Base-by-base conservation (phyloP, 108 stramenopile genomes). In the Fistulifera solaris region DNA sequence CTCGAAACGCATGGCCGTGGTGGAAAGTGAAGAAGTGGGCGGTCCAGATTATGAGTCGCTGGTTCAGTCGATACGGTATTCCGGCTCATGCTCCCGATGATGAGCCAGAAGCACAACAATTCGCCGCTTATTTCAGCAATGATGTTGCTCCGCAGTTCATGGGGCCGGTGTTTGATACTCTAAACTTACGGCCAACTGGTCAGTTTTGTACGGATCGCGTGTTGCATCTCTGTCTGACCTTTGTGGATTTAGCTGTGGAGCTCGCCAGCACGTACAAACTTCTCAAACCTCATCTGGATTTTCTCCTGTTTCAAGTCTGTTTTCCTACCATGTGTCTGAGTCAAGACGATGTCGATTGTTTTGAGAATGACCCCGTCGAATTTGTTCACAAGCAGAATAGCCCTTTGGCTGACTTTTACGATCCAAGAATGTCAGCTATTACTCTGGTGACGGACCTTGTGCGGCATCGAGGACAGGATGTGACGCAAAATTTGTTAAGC, bases 1-100 rank as follows among this genome's bases (percentile, higher is more conserved):
- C 94, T 47, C 67, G 95, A 25, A 88, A 92, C 59, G 71, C 75
- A 14, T 96, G 91, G 94, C 94, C 94, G 0, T 94, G 94, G 93
- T 98, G 97, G 97, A 98, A 98, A 67, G 85, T 89, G 1, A 98
- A 98, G 70, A 98, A 98, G 75, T 97, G 96, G 96, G 71, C 93
- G 6, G 85, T 81, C 6, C 96, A 92, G 63, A 94, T 97, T 48
- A 90, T 93, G 83, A 80, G 83, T 28, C 75, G 95, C 1, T 69
- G 96, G 39, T 94, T 96, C 61, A 85, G 87, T 12, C 81, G 97
- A 2, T 98, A 98, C 65, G 97, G 95, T 18, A 92, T 95, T 60
- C 92, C 94, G 4, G 74, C 75, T 44, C 94, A 96, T 57, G 92
- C 92, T 8, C 85, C 85, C 56, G 85, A 86, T 19, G 78, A 80